A percentile compares a stretch with the other conserved stretches of the same genome.
These are phyloP conservation scores for Jackrogersella multiformis DNA, from an alignment of 495 filamentous ascomycete species.

Conservation along the genomic window DNA sequence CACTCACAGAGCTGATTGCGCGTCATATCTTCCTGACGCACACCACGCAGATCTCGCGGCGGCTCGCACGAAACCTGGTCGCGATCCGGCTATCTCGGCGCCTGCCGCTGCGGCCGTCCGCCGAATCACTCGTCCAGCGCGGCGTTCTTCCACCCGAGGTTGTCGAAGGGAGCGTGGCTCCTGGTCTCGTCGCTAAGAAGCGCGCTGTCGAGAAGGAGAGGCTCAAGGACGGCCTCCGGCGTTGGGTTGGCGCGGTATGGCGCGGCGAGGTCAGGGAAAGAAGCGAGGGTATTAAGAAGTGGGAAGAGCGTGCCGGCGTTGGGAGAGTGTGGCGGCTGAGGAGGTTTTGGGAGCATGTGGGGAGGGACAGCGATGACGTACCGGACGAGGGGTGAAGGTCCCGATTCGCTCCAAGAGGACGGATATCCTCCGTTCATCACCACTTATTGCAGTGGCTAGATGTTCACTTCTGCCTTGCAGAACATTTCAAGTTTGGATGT, in stretches of 20 bases:
- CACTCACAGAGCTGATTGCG: slow-evolving; percentile 59
- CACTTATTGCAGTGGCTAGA: neutral
- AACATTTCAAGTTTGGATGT: slow-evolving; percentile 6
- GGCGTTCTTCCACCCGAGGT: slow-evolving; percentile 58
- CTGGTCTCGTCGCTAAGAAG: slow-evolving; percentile 55
- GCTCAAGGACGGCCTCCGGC: slow-evolving; percentile 63
- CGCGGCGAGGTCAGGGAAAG: slow-evolving; percentile 51
- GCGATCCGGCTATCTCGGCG: slow-evolving; percentile 58
- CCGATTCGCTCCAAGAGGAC: neutral
- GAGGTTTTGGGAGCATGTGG: slow-evolving; percentile 62
- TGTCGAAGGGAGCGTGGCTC: slow-evolving; percentile 48
- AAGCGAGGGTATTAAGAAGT: slow-evolving; percentile 50
- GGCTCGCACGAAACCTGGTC: slow-evolving; percentile 61
- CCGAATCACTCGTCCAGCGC: slow-evolving; percentile 55
- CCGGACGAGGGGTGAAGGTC: neutral
- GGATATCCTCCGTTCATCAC: neutral
- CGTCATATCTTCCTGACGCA: slow-evolving; percentile 68
- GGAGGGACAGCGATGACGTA: slow-evolving; percentile 33
- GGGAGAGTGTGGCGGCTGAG: slow-evolving; percentile 61
- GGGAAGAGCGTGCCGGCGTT: slow-evolving; percentile 55
- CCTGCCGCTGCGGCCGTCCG: slow-evolving; percentile 54
- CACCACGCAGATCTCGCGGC: slow-evolving; percentile 62
- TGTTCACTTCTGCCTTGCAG: neutral
- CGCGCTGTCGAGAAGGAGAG: slow-evolving; percentile 63
- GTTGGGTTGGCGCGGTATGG: slow-evolving; percentile 61